A percentile compares a stretch with the other conserved stretches of the same genome.
phyloP scores from a whole-genome alignment of 257 asterid genomes.

The Scutellaria barbata region DNA sequence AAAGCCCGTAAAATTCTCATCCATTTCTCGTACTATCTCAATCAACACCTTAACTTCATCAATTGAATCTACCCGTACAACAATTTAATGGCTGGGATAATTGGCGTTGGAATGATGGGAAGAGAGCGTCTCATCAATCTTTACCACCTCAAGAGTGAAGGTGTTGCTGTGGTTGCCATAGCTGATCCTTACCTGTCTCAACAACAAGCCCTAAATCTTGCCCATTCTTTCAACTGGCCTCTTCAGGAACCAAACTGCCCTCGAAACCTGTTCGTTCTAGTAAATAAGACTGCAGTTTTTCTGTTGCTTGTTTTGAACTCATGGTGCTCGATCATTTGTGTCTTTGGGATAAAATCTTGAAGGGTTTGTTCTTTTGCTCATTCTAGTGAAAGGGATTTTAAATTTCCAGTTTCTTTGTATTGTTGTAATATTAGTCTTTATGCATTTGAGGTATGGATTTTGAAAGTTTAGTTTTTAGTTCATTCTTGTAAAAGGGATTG shows the following conservation, averaged over 20 bases:
- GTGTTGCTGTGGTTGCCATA: conserved; percentile 76
- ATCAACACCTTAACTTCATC: neutral
- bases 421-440: neutral
- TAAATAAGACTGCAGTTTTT: neutral
- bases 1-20: neutral
- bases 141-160: conserved; percentile 62
- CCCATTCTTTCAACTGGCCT: conserved; percentile 62
- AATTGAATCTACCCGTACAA: too few relatives aligned
- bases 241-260: conserved; percentile 53
- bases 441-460: conserved; percentile 1
- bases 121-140: conserved; percentile 90
- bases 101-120: conserved; percentile 99
- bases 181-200: conserved; percentile 93
- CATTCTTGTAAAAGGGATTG: neutral
- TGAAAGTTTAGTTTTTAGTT: conserved; percentile 30
- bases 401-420: neutral
- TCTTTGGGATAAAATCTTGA: neutral
- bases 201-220: conserved; percentile 54
- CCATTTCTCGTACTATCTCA: neutral
- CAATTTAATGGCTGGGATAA: conserved; percentile 55
- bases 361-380: conserved; percentile 34
- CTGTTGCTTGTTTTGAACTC: neutral
- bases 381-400: neutral
- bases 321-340: neutral
- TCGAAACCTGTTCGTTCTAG: neutral